Evolutionary conservation across 805 yeast genomes (phyloP), one percentile per base, ranked within the genome.

Genomic region (Peterozyma toletana): DNA sequence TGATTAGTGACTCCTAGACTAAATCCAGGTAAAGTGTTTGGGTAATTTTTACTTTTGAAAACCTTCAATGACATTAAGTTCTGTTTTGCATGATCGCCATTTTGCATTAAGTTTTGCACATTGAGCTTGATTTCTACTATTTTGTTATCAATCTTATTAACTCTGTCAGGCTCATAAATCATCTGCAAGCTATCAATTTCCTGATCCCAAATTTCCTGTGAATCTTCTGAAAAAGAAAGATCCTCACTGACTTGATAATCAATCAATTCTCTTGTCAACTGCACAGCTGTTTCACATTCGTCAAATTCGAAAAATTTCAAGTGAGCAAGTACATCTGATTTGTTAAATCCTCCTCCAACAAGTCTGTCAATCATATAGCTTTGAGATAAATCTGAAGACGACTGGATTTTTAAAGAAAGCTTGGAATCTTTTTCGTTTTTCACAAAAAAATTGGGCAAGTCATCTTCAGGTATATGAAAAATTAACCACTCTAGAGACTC

Each of bases 381-480:
- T n/a, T 60, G 55, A 42, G 72, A 68, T 34, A 80, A 54, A 50
- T 78, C 73, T 10, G 70, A 71, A 3, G 82, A 64, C 27, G 27
- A 21, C 27, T 21, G 27, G 31, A 73, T 63, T 48, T 75, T 84
- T 36, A 84, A 67, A 42, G 74, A 70, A 18, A 80, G 73, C 39
- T 73, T 75, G 0, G 83, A 67, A 51, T 81, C 88, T 38, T 71
- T 71, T 17, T 72, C 70, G 35, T 76, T 64, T 48, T 80, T 78
- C 14, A 73, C 70, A 53, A 85, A 85, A 39, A 70, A 66, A 0
- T 63, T 51, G 0, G 99, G 99, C 30, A 91, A 66, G 54, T 91
- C 99, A 56, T 90, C 98, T 50, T 93, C 97, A 0, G 98, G 98
- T 3, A 91, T 77, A 55, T 91, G 93, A 51, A 90, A 81, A 10